Evolutionary conservation across 208 protist species (phyloP).

Genomic region (Leishmania gerbilli): DNA sequence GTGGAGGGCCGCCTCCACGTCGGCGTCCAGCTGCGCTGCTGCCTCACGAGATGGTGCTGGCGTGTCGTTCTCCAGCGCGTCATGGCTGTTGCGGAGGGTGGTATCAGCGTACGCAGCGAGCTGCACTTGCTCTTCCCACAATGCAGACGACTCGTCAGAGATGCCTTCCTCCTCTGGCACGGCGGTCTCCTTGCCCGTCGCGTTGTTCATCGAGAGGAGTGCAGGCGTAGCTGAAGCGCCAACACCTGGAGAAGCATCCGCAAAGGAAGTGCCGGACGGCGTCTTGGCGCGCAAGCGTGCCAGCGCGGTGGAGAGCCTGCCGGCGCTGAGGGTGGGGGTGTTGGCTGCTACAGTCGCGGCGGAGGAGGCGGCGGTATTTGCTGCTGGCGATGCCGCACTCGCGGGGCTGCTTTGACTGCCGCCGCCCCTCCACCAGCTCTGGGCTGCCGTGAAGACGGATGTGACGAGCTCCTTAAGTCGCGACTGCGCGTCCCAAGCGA

Average conservation of each 20-base stretch:
- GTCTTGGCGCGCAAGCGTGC: background rate
- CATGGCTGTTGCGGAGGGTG: conserved; percentile 39
- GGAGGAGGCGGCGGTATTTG: background rate
- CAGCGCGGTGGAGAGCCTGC: conserved; percentile 1
- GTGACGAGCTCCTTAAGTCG: conserved; percentile 18
- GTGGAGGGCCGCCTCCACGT: conserved; percentile 29
- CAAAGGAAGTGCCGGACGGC: background rate
- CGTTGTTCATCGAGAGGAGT: background rate
- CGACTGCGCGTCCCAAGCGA: conserved; percentile 42
- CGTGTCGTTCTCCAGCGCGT: conserved; percentile 38
- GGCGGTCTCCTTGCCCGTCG: background rate
- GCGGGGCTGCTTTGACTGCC: background rate
- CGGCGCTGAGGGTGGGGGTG: background rate
- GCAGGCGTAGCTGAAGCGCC: background rate
- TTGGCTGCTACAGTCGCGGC: background rate
- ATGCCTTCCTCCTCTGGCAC: background rate
- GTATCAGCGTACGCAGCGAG: conserved; percentile 43
- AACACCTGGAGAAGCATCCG: background rate
- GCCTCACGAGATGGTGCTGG: background rate
- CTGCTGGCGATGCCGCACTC: background rate
- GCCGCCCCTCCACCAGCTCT: conserved; percentile 21
- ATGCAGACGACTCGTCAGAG: conserved; percentile 9
- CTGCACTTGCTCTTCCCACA: conserved; percentile 12
- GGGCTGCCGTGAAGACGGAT: conserved; percentile 8
- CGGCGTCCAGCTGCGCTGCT: conserved; percentile 16